Evolutionary conservation across 2,329 filamentous ascomycete species (phyloP).

Genomic region (Aureobasidium sp.): DNA sequence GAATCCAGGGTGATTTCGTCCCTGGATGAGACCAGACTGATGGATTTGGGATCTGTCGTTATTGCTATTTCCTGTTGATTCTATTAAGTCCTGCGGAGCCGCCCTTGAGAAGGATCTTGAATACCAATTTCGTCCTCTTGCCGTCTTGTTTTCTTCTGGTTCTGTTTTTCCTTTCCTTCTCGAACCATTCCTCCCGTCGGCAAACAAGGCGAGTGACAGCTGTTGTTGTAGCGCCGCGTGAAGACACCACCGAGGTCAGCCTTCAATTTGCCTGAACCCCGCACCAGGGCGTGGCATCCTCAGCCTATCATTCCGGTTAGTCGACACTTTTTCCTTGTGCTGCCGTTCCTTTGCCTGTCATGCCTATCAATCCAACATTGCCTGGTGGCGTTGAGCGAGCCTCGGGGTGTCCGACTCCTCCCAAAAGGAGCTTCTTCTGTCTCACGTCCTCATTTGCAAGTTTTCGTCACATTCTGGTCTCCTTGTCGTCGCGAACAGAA

Average conservation of each 20-base stretch:
- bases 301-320: conserved; percentile 12
- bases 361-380: not conserved
- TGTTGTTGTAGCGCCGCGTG: conserved; percentile 11
- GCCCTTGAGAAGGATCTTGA: not conserved
- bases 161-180: conserved; percentile 1
- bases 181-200: conserved; percentile 3
- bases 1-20: not conserved
- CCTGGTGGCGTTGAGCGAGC: conserved; percentile 7
- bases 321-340: conserved; percentile 9
- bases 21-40: not conserved
- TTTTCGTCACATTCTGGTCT: conserved; percentile 12
- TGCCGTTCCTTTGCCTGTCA: not conserved
- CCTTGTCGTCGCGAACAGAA: not conserved
- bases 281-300: conserved; percentile 9
- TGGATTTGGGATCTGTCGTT: conserved; percentile 9
- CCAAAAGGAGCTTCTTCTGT: conserved; percentile 8
- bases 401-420: conserved; percentile 8
- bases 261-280: conserved; percentile 12
- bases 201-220: conserved; percentile 13
- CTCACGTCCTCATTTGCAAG: conserved; percentile 13
- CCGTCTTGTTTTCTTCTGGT: not conserved
- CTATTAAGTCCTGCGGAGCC: not conserved
- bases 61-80: not conserved
- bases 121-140: not conserved
- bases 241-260: conserved; percentile 11